Percentiles rank a stretch among this genome's conserved stretches.
Conservation (phyloP, 2,329 filamentous ascomycete species). For the Onygenales sp. region DNA sequence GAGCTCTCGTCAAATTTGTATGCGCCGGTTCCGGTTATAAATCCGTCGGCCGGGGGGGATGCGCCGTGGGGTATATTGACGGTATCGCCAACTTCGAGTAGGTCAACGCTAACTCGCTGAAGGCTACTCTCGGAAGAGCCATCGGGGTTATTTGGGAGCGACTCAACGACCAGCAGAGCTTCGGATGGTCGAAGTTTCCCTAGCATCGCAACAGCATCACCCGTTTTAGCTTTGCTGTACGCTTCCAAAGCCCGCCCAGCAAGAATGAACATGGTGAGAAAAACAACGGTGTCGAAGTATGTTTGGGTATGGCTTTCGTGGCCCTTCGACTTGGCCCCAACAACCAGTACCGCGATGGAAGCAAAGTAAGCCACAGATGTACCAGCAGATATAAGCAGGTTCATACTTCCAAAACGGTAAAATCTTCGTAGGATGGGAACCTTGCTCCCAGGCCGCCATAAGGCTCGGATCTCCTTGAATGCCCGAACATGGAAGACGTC, state of each 20-base stretch:
- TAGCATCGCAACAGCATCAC: conserved; percentile 72
- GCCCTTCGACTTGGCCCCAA: conserved; percentile 33
- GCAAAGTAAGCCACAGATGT: conserved; percentile 82
- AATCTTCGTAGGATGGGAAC: conserved; percentile 67
- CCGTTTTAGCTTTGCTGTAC: conserved; percentile 84
- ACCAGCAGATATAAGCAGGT: conserved; percentile 80
- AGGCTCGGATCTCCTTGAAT: conserved; percentile 63
- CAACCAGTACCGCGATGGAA: conserved; percentile 68
- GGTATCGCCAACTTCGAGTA: conserved; percentile 63
- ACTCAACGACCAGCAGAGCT: conserved; percentile 52
- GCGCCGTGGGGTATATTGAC: conserved; percentile 69
- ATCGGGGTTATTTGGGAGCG: conserved; percentile 4
- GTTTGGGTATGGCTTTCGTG: conserved; percentile 45
- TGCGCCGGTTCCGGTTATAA: conserved; percentile 45
- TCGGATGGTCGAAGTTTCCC: conserved; percentile 68
- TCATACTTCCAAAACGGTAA: conserved; percentile 95
- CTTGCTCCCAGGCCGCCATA: conserved; percentile 69
- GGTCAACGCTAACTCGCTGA: conserved; percentile 50
- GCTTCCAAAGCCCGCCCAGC: conserved; percentile 55
- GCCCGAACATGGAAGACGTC: conserved; percentile 76
- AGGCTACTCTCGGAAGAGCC: conserved; percentile 13
- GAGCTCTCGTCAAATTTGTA: conserved; percentile 81
- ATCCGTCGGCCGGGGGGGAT: conserved; percentile 77
- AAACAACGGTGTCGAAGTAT: conserved; percentile 91
- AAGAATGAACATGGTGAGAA: conserved; percentile 80